Evolutionary conservation across 2,329 filamentous ascomycete genomes (phyloP).

Genomic region (Clonostachys sp.): DNA sequence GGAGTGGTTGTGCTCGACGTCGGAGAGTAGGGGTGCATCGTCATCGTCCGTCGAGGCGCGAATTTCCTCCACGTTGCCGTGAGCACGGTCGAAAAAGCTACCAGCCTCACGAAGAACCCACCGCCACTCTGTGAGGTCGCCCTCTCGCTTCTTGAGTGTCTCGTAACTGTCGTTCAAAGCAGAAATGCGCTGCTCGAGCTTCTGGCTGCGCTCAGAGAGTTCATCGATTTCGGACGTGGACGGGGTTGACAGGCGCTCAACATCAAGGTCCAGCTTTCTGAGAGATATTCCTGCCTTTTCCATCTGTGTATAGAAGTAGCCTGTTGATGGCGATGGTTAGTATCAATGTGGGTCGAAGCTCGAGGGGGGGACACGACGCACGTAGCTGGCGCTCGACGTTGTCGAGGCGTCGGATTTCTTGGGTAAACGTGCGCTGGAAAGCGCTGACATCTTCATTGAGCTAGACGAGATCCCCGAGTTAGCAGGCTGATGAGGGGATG

Average conservation of each 20-base stretch:
- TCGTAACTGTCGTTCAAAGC: slow-evolving; percentile 98
- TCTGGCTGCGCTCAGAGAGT: slow-evolving; percentile 86
- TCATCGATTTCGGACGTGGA: slow-evolving; percentile 95
- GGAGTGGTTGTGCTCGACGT: slow-evolving; percentile 77
- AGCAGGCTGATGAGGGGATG: neutral
- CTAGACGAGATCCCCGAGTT: slow-evolving; percentile 36
- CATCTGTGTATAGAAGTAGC: slow-evolving; percentile 95
- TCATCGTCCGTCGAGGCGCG: slow-evolving; percentile 84
- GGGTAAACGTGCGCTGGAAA: slow-evolving; percentile 95
- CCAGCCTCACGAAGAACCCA: slow-evolving; percentile 96
- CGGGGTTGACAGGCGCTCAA: slow-evolving; percentile 79
- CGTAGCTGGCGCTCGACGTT: slow-evolving; percentile 97
- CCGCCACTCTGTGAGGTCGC: slow-evolving; percentile 95
- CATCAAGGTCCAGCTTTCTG: slow-evolving; percentile 86
- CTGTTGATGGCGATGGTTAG: slow-evolving; percentile 33
- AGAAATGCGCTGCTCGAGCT: slow-evolving; percentile 83
- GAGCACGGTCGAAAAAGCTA: slow-evolving; percentile 93
- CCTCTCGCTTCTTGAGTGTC: slow-evolving; percentile 94
- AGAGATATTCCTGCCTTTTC: slow-evolving; percentile 85
- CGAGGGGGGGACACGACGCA: slow-evolving; percentile 41
- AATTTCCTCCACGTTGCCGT: slow-evolving; percentile 96
- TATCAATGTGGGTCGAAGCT: slow-evolving; percentile 5
- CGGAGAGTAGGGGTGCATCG: slow-evolving; percentile 87
- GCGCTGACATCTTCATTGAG: slow-evolving; percentile 89
- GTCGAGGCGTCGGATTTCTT: slow-evolving; percentile 94